These are phyloP conservation scores for Kewa caespitosa DNA, from an alignment of 179 eudicot species.

Conservation along the genomic window DNA sequence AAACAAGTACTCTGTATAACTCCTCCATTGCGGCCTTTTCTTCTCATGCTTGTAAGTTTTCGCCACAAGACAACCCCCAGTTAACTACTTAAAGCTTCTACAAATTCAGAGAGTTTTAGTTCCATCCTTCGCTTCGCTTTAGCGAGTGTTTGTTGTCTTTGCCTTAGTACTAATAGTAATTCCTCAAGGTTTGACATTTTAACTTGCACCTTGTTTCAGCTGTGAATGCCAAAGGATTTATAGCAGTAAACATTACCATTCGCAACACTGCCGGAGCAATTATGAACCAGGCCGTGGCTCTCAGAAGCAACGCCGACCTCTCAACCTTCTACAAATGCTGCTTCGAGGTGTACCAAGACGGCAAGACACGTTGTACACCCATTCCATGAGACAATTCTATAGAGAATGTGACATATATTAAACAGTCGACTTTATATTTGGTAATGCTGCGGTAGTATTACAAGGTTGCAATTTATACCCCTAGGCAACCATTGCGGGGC, in stretches of 20 bases:
- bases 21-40: too few relatives aligned
- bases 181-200: too few relatives aligned
- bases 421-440: slow-evolving; percentile 16
- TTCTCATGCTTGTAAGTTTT: too few relatives aligned
- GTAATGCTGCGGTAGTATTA: slow-evolving; percentile 6
- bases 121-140: too few relatives aligned
- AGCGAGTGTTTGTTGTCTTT: too few relatives aligned
- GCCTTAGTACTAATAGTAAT: too few relatives aligned
- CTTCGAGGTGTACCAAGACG: slow-evolving; percentile 20
- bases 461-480: slow-evolving; percentile 15
- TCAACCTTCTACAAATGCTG: slow-evolving; percentile 8
- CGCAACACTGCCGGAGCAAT: slow-evolving; percentile 4
- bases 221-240: slow-evolving; percentile 4
- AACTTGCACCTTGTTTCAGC: neutral
- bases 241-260: slow-evolving; percentile 13
- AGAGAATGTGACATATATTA: slow-evolving; percentile 18
- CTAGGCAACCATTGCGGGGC: slow-evolving; percentile 4
- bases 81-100: too few relatives aligned
- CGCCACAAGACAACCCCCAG: too few relatives aligned
- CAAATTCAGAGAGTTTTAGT: too few relatives aligned
- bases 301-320: slow-evolving; percentile 13
- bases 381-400: slow-evolving; percentile 21
- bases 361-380: slow-evolving; percentile 19
- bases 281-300: slow-evolving; percentile 17
- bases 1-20: too few relatives aligned